A percentile compares a stretch with the other conserved stretches of the same genome.
Evolutionary conservation across 208 protist species (phyloP).

Genomic region (Acanthamoeba rhysodes): DNA sequence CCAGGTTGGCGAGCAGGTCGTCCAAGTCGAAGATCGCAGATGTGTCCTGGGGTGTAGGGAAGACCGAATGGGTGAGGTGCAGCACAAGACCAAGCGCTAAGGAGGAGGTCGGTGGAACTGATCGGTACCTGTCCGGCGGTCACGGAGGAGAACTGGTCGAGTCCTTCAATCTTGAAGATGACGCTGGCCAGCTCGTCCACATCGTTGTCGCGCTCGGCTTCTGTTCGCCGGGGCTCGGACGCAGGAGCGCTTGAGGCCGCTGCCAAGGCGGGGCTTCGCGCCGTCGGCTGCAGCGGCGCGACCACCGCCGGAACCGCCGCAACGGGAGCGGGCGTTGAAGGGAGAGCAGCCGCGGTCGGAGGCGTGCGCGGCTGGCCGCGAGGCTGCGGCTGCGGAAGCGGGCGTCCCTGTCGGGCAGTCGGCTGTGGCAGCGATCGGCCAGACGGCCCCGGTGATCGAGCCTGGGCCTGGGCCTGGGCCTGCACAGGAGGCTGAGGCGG

Average conservation of each 20-base stretch:
- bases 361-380: too few species aligned
- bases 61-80: not conserved
- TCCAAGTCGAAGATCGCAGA: constrained; percentile 10
- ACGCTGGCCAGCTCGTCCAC: constrained; percentile 35
- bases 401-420: not conserved
- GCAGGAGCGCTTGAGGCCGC: not conserved
- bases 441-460: not conserved
- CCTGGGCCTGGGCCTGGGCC: not conserved
- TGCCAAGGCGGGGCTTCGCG: not conserved
- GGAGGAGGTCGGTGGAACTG: too few species aligned
- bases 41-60: not conserved
- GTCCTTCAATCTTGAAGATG: constrained; percentile 28
- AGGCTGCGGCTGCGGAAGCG: not conserved
- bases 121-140: not conserved
- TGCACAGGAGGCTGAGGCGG: not conserved
- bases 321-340: too few species aligned
- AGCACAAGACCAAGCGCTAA: not conserved
- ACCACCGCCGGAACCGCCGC: too few species aligned
- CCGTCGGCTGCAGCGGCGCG: too few species aligned
- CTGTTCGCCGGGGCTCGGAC: not conserved
- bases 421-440: not conserved
- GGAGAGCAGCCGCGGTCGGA: not conserved
- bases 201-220: not conserved
- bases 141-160: not conserved
- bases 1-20: not conserved